These are phyloP conservation scores for Piper longum DNA, from an alignment of 164 flowering plant species.

Conservation along the genomic window DNA sequence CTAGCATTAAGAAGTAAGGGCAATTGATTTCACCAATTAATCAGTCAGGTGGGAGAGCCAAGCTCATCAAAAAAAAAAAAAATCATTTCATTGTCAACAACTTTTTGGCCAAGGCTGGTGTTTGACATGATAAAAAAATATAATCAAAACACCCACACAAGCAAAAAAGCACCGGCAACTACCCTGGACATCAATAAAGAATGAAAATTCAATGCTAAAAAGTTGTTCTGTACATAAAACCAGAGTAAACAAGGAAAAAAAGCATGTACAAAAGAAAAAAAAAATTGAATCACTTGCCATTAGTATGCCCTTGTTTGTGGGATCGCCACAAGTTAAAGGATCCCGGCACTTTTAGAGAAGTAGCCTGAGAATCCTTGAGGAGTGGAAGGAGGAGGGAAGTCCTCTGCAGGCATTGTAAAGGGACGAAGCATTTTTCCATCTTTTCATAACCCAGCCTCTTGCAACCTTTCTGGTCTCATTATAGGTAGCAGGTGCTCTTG, in stretches of 20 bases:
- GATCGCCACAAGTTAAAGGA: slow-evolving; percentile 90
- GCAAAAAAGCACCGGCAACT: background rate
- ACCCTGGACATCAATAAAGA: background rate
- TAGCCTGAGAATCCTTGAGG: slow-evolving; percentile 89
- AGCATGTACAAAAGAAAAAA: background rate
- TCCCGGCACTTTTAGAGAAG: slow-evolving; percentile 75
- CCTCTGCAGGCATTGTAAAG: slow-evolving; percentile 99
- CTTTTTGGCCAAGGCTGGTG: background rate
- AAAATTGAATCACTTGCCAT: slow-evolving; percentile 22
- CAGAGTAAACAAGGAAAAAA: background rate
- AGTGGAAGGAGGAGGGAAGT: slow-evolving; percentile 61
- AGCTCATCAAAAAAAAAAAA: no score
- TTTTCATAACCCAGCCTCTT: slow-evolving; percentile 83
- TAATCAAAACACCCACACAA: no score
- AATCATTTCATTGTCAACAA: background rate
- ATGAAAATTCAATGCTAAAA: no score
- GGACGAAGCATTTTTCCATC: slow-evolving; percentile 85
- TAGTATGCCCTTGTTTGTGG: slow-evolving; percentile 48
- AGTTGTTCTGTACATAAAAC: background rate
- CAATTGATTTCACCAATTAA: no score
- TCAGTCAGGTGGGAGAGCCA: no score
- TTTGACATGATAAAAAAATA: background rate
- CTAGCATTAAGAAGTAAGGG: no score
- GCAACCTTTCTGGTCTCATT: slow-evolving; percentile 96
- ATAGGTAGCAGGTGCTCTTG: slow-evolving; percentile 95